Evolutionary conservation across 169 alveolate genomes (phyloP), one percentile per base, ranked within the genome.

Genomic region (Plasmodium sp.): DNA sequence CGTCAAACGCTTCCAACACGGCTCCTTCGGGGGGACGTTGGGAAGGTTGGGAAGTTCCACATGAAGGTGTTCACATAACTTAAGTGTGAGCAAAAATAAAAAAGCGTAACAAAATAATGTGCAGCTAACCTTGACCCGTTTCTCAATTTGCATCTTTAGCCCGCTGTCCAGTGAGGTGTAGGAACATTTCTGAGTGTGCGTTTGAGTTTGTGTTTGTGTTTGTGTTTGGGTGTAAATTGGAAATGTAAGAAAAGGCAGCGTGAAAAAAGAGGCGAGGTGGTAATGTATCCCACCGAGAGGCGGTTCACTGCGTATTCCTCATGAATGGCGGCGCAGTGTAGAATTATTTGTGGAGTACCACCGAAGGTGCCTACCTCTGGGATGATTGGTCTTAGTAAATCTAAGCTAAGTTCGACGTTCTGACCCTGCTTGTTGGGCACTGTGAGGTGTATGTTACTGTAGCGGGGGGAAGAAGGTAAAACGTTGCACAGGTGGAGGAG

Each of bases 1-100:
- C 72, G 85, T 90, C 54, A 90, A 90, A 31, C 91, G 94, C 74
- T 79, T 90, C 94, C 94, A 90, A 4, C 94, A 90, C 36, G 94
- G 94, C 45, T 90, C 94, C 94, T 90, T 75, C 36, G 34, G 62
- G 34, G 45, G 56, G 48, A 80, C 41, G n/a, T 54, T 1, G 34
- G 10, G 54, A 33, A 14, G 18, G 43, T 9, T 86, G 10, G 54
- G 54, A 14, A 36, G 43, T 9, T 77, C 22, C 48, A 12, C 10
- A 18, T 14, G 43, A 43, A 31, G 10, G 51, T 58, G 56, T 45
- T 7, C 9, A 16, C n/a, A 84, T 71, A 36, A 39, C 31, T n/a
- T 0, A 16, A 71, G 51, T 5, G 51, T 67, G 27, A 33, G 81
- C 7, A 67, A 36, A 84, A 48, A 31, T 22, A 51, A 51, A 39